Percentiles rank a stretch among this genome's conserved stretches.
phyloP scores from a whole-genome alignment of 192 early-diverging fungal species.

The Rhizoclosmatium sp. region DNA sequence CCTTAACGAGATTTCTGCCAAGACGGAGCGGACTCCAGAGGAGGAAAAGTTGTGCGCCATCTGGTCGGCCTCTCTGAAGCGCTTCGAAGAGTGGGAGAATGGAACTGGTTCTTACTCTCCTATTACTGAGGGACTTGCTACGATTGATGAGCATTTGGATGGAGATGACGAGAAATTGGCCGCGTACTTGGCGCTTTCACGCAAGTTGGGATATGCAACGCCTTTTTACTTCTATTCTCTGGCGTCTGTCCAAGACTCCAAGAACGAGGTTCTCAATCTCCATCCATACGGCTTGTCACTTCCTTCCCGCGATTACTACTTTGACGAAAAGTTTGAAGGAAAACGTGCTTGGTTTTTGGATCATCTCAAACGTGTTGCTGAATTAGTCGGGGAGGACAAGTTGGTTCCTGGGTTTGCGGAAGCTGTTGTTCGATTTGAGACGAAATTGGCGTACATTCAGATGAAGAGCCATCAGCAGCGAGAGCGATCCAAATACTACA shows the following conservation, averaged over 20 bases:
- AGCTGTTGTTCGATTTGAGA: constrained; percentile 28
- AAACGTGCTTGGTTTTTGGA: constrained; percentile 2
- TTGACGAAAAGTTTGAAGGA: constrained; percentile 24
- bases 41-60: constrained; percentile 16
- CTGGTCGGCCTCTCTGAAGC: constrained; percentile 22
- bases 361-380: neutral
- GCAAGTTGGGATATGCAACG: neutral
- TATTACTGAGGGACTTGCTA: neutral
- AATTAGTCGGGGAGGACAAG: constrained; percentile 7
- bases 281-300: constrained; percentile 3
- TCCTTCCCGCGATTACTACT: constrained; percentile 28
- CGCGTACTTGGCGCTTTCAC: neutral
- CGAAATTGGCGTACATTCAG: constrained; percentile 7
- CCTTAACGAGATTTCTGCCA: constrained; percentile 4
- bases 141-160: neutral
- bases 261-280: neutral
- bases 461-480: constrained; percentile 11
- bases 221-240: constrained; percentile 1
- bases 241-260: constrained; percentile 12
- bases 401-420: constrained; percentile 18
- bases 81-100: constrained; percentile 16
- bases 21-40: neutral
- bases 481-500: constrained; percentile 27
- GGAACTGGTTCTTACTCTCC: constrained; percentile 5
- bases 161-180: constrained; percentile 1